Evolutionary conservation across 495 filamentous ascomycete genomes (phyloP).

Genomic region (Daldinia decipiens): DNA sequence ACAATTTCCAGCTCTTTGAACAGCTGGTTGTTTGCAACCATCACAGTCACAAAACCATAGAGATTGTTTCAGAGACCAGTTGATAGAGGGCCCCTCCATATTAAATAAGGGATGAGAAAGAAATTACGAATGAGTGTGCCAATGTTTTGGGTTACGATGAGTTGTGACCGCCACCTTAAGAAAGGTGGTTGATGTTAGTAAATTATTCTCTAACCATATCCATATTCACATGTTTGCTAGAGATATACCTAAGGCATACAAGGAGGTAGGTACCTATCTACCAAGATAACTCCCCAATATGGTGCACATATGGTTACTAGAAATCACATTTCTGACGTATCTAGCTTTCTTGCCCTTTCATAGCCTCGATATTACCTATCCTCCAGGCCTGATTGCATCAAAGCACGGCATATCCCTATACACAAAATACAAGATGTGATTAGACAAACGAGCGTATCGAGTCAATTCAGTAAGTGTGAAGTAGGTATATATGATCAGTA

Average conservation of each 20-base stretch:
- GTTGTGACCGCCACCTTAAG: neutral
- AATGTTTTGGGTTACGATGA: neutral
- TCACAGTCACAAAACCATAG: neutral
- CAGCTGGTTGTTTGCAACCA: neutral
- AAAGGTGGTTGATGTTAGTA: neutral
- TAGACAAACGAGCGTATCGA: no score
- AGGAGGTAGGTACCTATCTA: no score
- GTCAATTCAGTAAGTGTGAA: no score
- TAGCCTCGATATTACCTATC: no score
- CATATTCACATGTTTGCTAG: neutral
- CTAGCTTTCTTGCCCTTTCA: no score
- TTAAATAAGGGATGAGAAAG: neutral
- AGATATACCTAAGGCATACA: neutral
- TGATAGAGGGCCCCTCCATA: neutral
- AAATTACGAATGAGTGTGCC: neutral
- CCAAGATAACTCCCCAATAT: no score
- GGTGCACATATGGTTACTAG: no score
- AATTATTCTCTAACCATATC: neutral
- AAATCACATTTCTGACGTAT: no score
- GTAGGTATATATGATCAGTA: no score
- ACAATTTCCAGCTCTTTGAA: neutral
- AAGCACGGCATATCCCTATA: no score
- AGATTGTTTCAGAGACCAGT: neutral
- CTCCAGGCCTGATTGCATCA: no score
- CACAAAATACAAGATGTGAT: no score